These are phyloP conservation scores for Nymphaea colorata DNA, from an alignment of 164 flowering plant species.

Conservation along the genomic window DNA sequence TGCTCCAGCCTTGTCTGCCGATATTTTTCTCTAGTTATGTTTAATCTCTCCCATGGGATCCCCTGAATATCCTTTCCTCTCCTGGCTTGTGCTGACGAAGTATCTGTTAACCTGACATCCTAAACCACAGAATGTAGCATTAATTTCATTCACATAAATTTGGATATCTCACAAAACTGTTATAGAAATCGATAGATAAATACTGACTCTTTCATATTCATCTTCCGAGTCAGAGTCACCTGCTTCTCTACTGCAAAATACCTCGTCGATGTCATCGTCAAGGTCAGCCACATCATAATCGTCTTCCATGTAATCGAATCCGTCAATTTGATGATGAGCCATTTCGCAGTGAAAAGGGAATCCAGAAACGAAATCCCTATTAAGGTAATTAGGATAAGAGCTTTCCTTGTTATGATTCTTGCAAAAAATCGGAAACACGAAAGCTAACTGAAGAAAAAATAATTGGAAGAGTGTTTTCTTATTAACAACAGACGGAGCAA, in stretches of 20 bases:
- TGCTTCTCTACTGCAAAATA: constrained; percentile 27
- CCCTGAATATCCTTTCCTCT: constrained; percentile 81
- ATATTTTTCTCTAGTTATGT: constrained; percentile 60
- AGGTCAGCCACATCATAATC: constrained; percentile 48
- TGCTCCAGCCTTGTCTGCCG: constrained; percentile 73
- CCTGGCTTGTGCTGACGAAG: constrained; percentile 68
- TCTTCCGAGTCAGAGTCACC: constrained; percentile 45
- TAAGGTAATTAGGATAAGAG: neutral
- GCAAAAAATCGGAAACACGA: neutral
- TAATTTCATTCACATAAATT: neutral
- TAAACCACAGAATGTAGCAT: constrained; percentile 11
- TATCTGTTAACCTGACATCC: constrained; percentile 47
- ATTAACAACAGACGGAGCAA: neutral
- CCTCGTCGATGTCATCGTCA: constrained; percentile 48
- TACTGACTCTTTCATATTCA: constrained; percentile 22
- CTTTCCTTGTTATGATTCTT: neutral
- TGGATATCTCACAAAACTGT: neutral
- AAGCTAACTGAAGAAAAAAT: neutral
- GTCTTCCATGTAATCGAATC: constrained; percentile 31
- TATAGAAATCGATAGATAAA: neutral
- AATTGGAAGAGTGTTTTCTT: too few relatives aligned
- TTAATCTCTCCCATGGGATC: constrained; percentile 81
- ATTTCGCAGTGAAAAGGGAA: neutral
- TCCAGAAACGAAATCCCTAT: neutral
- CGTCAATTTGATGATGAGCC: constrained; percentile 16